These are phyloP conservation scores for Tricharina praecox DNA, from an alignment of 495 filamentous ascomycete genomes.

Conservation along the genomic window DNA sequence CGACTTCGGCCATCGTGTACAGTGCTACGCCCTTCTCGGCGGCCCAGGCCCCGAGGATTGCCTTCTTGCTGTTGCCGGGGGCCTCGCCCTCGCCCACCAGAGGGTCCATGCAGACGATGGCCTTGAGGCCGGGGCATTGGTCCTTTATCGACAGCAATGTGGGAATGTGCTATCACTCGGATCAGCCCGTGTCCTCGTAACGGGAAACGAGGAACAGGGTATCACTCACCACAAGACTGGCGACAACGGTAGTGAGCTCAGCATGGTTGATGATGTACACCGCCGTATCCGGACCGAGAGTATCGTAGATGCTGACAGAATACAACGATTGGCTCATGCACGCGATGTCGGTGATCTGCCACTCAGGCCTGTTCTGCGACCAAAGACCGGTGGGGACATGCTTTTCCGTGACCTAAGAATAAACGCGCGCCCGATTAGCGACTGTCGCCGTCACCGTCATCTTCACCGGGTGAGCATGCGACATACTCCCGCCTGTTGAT, in stretches of 20 bases:
- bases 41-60: slow-evolving; percentile 57
- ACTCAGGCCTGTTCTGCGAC: slow-evolving; percentile 92
- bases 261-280: slow-evolving; percentile 95
- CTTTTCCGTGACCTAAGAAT: slow-evolving; percentile 33
- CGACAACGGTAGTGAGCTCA: slow-evolving; percentile 53
- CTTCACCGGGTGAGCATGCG: no score
- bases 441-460: no score
- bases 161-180: slow-evolving; percentile 48
- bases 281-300: slow-evolving; percentile 70
- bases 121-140: slow-evolving; percentile 58
- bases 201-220: background rate
- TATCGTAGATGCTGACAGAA: slow-evolving; percentile 92
- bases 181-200: background rate
- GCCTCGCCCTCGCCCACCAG: slow-evolving; percentile 67
- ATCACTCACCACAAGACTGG: slow-evolving; percentile 39
- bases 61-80: slow-evolving; percentile 58
- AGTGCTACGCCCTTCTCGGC: slow-evolving; percentile 55
- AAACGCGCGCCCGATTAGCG: slow-evolving; percentile 10
- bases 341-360: slow-evolving; percentile 89
- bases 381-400: slow-evolving; percentile 83
- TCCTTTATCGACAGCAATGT: slow-evolving; percentile 72
- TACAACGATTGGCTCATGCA: slow-evolving; percentile 77
- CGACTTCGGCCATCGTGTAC: slow-evolving; percentile 58
- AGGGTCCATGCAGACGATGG: slow-evolving; percentile 81
- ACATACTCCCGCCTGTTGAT: slow-evolving; percentile 43